Conservation (phyloP, 2,329 filamentous ascomycete genomes). For the Sordariomycetes sp. region DNA sequence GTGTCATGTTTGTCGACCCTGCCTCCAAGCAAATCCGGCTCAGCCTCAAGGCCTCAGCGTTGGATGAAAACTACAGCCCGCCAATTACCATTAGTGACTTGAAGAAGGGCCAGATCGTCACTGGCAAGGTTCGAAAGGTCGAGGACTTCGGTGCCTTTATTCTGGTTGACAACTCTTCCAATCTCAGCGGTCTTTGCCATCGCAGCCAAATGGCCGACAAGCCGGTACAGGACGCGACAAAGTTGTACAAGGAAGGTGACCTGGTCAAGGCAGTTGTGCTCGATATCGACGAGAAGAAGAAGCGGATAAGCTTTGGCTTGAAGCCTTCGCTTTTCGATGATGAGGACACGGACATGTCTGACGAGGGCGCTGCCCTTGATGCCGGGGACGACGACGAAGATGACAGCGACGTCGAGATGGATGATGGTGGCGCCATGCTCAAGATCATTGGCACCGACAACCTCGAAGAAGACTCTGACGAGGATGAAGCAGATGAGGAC, state of each 20-base stretch:
- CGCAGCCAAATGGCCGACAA: conserved; percentile 85
- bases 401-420: conserved; percentile 40
- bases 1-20: conserved; percentile 64
- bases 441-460: conserved; percentile 38
- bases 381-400: conserved; percentile 34
- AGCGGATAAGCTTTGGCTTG: conserved; percentile 78
- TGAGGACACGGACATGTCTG: conserved; percentile 42
- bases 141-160: conserved; percentile 95
- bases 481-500: conserved; percentile 23
- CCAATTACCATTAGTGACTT: conserved; percentile 69
- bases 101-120: conserved; percentile 70
- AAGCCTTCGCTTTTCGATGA: conserved; percentile 87
- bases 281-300: conserved; percentile 64
- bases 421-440: conserved; percentile 31
- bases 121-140: conserved; percentile 85
- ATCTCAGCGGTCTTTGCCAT: conserved; percentile 90
- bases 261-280: conserved; percentile 86
- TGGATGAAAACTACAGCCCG: conserved; percentile 70
- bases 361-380: conserved; percentile 32
- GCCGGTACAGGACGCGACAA: conserved; percentile 72
- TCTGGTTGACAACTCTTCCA: conserved; percentile 74
- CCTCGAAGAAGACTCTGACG: conserved; percentile 28
- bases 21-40: conserved; percentile 67
- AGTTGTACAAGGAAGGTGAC: conserved; percentile 84
- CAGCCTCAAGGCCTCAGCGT: conserved; percentile 75